These are phyloP conservation scores for Caloboletus inedulis DNA, from an alignment of 1,284 basidiomycete species.

Conservation along the genomic window DNA sequence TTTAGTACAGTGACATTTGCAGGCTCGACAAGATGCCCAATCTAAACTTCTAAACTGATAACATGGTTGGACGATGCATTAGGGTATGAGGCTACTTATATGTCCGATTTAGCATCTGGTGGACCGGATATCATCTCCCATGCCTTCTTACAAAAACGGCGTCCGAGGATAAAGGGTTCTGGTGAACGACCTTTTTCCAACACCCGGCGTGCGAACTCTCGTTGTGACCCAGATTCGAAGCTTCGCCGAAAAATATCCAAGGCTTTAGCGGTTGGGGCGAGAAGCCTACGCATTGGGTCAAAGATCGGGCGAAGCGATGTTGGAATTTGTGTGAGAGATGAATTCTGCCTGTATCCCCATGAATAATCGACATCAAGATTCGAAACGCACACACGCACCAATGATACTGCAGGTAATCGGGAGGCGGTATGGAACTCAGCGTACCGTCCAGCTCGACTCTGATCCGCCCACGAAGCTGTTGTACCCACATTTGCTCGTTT, in stretches of 20 bases:
- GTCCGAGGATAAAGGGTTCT: slow-evolving; percentile 53
- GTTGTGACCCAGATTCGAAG: slow-evolving; percentile 49
- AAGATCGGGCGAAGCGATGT: slow-evolving; percentile 38
- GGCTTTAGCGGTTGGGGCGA: slow-evolving; percentile 48
- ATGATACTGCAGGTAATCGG: slow-evolving; percentile 22
- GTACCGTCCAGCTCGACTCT: slow-evolving; percentile 32
- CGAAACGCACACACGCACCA: slow-evolving; percentile 20
- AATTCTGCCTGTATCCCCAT: slow-evolving; percentile 27
- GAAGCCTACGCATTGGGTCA: slow-evolving; percentile 45
- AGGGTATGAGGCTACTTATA: slow-evolving; percentile 25
- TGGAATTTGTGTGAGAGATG: slow-evolving; percentile 36
- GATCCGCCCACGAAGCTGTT: slow-evolving; percentile 22
- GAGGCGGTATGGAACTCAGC: slow-evolving; percentile 21
- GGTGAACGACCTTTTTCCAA: slow-evolving; percentile 55
- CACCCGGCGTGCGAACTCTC: slow-evolving; percentile 45
- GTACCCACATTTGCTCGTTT: slow-evolving; percentile 21
- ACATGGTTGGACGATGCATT: slow-evolving; percentile 10
- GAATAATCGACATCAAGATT: not conserved
- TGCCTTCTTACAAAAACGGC: slow-evolving; percentile 43
- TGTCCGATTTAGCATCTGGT: slow-evolving; percentile 26
- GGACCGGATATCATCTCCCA: slow-evolving; percentile 46
- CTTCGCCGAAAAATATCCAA: slow-evolving; percentile 47
- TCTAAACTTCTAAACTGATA: slow-evolving; percentile 19
- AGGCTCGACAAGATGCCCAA: not conserved
- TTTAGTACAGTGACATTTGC: slow-evolving; percentile 3